Base-by-base conservation (phyloP, 768 basidiomycete species). In the Tubosaeta sp. region DNA sequence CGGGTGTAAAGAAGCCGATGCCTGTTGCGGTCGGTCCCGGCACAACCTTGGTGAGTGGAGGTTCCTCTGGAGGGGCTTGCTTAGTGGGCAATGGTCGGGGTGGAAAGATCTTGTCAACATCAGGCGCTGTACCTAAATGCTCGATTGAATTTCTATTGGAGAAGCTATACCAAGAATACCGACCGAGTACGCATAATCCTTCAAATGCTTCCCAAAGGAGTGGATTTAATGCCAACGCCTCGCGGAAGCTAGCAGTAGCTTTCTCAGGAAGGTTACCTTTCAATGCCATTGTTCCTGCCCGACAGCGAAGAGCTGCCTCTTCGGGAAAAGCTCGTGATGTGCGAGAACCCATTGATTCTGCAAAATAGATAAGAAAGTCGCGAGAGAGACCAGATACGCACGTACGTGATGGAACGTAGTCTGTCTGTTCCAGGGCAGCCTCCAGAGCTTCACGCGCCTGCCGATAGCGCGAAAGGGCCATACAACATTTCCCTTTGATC, bases 201-300 rank as follows among this genome's bases (percentile, higher is more conserved):
- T 93, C 90, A 60, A 93, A 88, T 5, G 93, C 93, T 66, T 96
- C 93, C 92, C 92, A 95, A 48, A 94, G 70, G 65, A 90, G 79
- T 29, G 90, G 89, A 63, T 91, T 85, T 42, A 83, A 65, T 13
- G 73, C 66, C 53, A 96, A 74, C 24, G 91, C 87, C 52, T 83
- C 79, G 41, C 76, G 76, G 67, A 87, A 94, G 62, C 83, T 85
- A 48, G 70, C 62, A 22, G 77, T 73, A n/a, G 93, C 93, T 57
- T 81, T 79, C 48, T 86, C 84, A 3, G 78, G 79, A 52, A 88
- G 76, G 66, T 92, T 90, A 44, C 86, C 90, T 68, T 86, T 89
- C 63, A 84, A 60, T 29, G 91, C 89, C 68, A 84, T 80, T 34
- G 73, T 77, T 36, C 91, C 93, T 43, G 88, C 78, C 60, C 83